Percentiles rank a stretch among this genome's conserved stretches.
Evolutionary conservation across 2,329 filamentous ascomycete genomes (phyloP).

Genomic region (Fusarium luffae): DNA sequence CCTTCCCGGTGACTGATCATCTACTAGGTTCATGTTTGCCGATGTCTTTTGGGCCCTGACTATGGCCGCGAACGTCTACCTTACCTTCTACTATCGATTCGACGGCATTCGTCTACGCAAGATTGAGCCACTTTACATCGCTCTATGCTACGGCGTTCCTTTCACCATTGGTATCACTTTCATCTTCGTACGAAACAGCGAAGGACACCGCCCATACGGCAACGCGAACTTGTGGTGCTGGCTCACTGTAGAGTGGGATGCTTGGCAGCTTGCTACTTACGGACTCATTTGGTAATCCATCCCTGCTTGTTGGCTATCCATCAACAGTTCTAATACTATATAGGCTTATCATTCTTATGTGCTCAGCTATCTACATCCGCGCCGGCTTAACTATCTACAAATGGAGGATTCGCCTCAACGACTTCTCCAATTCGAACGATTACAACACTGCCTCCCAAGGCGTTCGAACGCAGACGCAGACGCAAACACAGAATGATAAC

Average conservation of each 20-base stretch:
- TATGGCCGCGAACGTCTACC: slow-evolving; percentile 15
- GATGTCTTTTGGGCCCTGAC: slow-evolving; percentile 20
- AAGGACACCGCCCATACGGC: neutral
- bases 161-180: slow-evolving; percentile 4
- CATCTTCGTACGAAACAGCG: neutral
- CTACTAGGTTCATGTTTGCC: slow-evolving; percentile 11
- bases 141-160: slow-evolving; percentile 7
- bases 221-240: slow-evolving; percentile 22
- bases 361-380: slow-evolving; percentile 1
- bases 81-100: slow-evolving; percentile 15
- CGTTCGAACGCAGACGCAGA: neutral
- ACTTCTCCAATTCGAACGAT: slow-evolving; percentile 12
- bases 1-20: neutral
- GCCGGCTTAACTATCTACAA: slow-evolving; percentile 6
- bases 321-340: neutral
- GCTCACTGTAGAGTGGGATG: slow-evolving; percentile 19
- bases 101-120: neutral
- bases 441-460: neutral
- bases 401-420: slow-evolving; percentile 2
- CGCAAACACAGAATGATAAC: neutral
- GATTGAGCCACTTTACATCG: slow-evolving; percentile 9
- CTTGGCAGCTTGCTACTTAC: slow-evolving; percentile 21
- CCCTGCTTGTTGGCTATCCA: neutral
- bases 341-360: slow-evolving; percentile 5
- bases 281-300: slow-evolving; percentile 14